Conservation (phyloP, 1,284 basidiomycete species). For the Ustilago hordei region DNA sequence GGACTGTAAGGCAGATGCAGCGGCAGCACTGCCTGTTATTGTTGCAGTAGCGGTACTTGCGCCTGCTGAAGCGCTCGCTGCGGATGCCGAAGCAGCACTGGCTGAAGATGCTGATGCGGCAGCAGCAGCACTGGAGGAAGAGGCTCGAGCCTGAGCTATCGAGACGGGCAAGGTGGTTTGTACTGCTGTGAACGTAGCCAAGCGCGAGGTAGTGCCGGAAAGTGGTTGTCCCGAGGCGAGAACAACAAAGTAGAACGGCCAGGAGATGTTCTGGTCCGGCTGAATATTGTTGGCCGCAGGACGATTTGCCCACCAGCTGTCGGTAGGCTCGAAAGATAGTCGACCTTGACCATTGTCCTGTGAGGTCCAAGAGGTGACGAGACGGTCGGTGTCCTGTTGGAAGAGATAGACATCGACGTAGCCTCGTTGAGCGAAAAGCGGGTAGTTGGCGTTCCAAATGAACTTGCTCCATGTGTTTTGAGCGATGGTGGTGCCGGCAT, state of each 20-base stretch:
- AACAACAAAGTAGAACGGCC: conserved; percentile 66
- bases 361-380: conserved; percentile 56
- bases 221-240: conserved; percentile 43
- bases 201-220: conserved; percentile 46
- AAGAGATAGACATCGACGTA: conserved; percentile 65
- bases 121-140: conserved; percentile 33
- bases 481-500: conserved; percentile 35
- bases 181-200: conserved; percentile 55
- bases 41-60: conserved; percentile 12
- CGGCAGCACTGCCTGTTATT: conserved; percentile 24
- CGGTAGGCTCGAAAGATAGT: conserved; percentile 56
- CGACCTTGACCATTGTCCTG: conserved; percentile 55
- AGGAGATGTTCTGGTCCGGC: conserved; percentile 56
- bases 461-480: conserved; percentile 58
- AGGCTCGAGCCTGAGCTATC: conserved; percentile 39
- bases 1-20: conserved; percentile 49
- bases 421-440: conserved; percentile 55
- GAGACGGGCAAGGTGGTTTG: conserved; percentile 57
- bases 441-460: conserved; percentile 65
- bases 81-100: conserved; percentile 34
- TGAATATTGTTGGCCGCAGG: conserved; percentile 53
- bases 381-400: conserved; percentile 54
- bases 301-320: conserved; percentile 58
- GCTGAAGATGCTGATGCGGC: conserved; percentile 39
- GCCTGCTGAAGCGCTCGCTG: conserved; percentile 17